Conservation (phyloP, 208 protist species). For the Leishmania aethiopica region DNA sequence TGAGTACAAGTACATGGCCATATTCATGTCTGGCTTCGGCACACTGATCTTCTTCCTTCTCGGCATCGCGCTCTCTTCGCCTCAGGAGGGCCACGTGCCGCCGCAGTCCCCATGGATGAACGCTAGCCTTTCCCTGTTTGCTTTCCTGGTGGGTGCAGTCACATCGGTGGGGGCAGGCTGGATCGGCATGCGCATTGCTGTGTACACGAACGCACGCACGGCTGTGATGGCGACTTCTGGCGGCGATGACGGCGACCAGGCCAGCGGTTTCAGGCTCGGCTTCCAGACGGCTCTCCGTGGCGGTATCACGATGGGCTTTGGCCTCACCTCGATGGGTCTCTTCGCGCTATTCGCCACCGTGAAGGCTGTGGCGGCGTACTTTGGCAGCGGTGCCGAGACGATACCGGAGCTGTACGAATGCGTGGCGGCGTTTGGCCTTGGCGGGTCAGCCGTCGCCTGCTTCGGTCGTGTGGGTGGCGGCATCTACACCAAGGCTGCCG, state of each 20-base stretch:
- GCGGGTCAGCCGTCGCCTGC: slow-evolving; percentile 94
- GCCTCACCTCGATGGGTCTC: slow-evolving; percentile 82
- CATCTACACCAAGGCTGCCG: slow-evolving; percentile 97
- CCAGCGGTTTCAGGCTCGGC: slow-evolving; percentile 50
- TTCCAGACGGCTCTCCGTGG: slow-evolving; percentile 90
- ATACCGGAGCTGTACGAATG: slow-evolving; percentile 77
- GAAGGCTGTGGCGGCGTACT: slow-evolving; percentile 66
- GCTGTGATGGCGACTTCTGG: slow-evolving; percentile 80
- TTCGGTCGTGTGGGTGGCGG: slow-evolving; percentile 96
- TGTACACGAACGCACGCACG: slow-evolving; percentile 89
- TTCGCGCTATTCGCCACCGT: slow-evolving; percentile 81
- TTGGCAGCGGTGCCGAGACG: slow-evolving; percentile 38
- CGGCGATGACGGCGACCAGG: slow-evolving; percentile 56
- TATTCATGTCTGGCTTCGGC: slow-evolving; percentile 81
- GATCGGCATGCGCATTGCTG: slow-evolving; percentile 92
- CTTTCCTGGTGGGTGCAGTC: slow-evolving; percentile 74
- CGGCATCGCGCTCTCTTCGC: slow-evolving; percentile 61
- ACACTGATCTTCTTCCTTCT: slow-evolving; percentile 80
- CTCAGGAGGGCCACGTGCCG: slow-evolving; percentile 34
- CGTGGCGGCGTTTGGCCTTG: slow-evolving; percentile 95
- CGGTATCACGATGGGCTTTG: slow-evolving; percentile 91
- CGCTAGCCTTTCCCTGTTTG: slow-evolving; percentile 63
- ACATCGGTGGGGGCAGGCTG: slow-evolving; percentile 84
- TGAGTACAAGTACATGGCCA: slow-evolving; percentile 87
- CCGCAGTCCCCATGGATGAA: slow-evolving; percentile 53